A percentile compares a stretch with the other conserved stretches of the same genome.
Conservation (phyloP, 306 rosid species). For the Prunus davidiana region DNA sequence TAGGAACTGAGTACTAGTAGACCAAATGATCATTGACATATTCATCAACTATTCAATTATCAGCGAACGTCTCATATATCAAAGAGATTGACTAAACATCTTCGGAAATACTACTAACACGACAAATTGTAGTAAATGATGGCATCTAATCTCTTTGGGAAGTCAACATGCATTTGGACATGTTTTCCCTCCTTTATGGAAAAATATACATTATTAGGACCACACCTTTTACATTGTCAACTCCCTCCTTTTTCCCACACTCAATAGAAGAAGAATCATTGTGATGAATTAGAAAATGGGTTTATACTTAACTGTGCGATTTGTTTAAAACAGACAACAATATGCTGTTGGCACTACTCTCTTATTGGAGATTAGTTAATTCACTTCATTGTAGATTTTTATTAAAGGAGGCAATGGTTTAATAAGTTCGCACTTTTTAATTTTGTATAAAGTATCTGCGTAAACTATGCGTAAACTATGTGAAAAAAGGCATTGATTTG, state of each 20-base stretch:
- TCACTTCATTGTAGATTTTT: slow-evolving; percentile 30
- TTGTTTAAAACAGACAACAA: slow-evolving; percentile 53
- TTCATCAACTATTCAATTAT: too few relatives aligned
- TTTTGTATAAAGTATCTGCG: background rate
- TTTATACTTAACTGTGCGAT: slow-evolving; percentile 39
- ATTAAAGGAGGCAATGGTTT: background rate
- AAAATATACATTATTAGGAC: slow-evolving; percentile 12
- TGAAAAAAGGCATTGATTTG: too few relatives aligned
- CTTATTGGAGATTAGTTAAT: slow-evolving; percentile 41
- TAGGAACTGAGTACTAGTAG: too few relatives aligned
- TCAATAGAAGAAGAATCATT: slow-evolving; percentile 40
- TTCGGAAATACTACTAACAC: slow-evolving; percentile 20
- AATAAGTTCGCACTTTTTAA: background rate
- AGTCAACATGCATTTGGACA: slow-evolving; percentile 41
- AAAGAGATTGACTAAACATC: slow-evolving; percentile 56
- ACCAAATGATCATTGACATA: too few relatives aligned
- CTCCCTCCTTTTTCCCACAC: slow-evolving; percentile 46
- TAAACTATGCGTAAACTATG: too few relatives aligned
- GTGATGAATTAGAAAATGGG: slow-evolving; percentile 29
- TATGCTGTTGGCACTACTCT: slow-evolving; percentile 81
- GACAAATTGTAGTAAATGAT: slow-evolving; percentile 26
- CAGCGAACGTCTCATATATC: slow-evolving; percentile 4
- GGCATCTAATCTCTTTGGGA: slow-evolving; percentile 52
- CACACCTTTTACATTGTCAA: slow-evolving; percentile 53
- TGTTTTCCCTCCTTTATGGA: slow-evolving; percentile 53